Percentiles rank a stretch among this genome's conserved stretches.
phyloP scores from a whole-genome alignment of 106 monocot genomes.

The Phalaenopsis equestris region DNA sequence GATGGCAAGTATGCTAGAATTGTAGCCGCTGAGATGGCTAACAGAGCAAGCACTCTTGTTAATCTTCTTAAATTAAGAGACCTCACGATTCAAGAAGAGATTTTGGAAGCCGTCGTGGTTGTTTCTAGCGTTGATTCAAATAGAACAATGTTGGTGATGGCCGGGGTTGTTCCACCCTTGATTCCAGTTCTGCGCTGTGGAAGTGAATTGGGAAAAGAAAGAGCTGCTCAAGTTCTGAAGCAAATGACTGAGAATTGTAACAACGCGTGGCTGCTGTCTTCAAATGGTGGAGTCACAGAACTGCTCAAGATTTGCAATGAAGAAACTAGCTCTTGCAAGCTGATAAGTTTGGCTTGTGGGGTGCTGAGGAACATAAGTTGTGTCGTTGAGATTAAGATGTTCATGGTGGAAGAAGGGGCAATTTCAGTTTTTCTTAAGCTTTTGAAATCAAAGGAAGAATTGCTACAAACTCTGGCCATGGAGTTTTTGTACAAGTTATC shows the following conservation, averaged over 20 bases:
- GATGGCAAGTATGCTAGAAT: conserved; percentile 42
- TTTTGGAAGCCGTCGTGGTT: conserved; percentile 18
- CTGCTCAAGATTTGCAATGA: conserved; percentile 38
- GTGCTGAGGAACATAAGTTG: conserved; percentile 44
- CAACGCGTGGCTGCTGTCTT: conserved; percentile 73
- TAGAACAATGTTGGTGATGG: conserved; percentile 17
- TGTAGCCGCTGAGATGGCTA: conserved; percentile 20
- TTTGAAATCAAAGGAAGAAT: conserved; percentile 35
- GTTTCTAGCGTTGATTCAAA: conserved; percentile 21
- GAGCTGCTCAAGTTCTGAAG: conserved; percentile 34
- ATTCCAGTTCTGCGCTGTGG: conserved; percentile 27
- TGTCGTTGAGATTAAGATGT: conserved; percentile 54
- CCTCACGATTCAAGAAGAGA: conserved; percentile 20
- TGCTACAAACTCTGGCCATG: conserved; percentile 25
- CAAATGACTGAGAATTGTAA: conserved; percentile 56
- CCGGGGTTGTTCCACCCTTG: conserved; percentile 28
- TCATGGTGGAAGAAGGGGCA: conserved; percentile 61
- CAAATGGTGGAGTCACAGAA: conserved; percentile 58
- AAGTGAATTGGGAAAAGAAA: conserved; percentile 32
- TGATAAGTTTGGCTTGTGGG: conserved; percentile 24
- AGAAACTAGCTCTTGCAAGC: conserved; percentile 7
- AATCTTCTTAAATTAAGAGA: conserved; percentile 24
- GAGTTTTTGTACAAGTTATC: conserved; percentile 37
- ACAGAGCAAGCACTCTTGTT: conserved; percentile 15
- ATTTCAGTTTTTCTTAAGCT: conserved; percentile 42